Evolutionary conservation across 306 rosid species (phyloP), one percentile per base, ranked within the genome.

Genomic region (Luffa acutangula): DNA sequence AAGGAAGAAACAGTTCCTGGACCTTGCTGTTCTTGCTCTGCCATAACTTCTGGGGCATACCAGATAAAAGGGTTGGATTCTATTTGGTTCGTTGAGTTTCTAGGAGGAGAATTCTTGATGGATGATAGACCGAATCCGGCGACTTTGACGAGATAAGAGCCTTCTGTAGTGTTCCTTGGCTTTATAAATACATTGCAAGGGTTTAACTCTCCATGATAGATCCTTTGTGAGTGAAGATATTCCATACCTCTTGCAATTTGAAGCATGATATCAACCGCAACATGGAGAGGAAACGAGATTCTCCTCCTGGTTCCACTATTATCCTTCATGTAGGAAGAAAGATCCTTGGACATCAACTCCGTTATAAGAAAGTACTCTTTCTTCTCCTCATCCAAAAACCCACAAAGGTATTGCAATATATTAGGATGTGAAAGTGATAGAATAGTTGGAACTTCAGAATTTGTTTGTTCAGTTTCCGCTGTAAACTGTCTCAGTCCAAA

Each of bases 231-330:
- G 81, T 96, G 98, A 7, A 96, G 93, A 42, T 91, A 88, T 67
- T 91, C 96, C 84, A 93, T 89, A 58, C 97, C 98, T 82, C 98
- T 87, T 0, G 98, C 96, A 77, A 96, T 91, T 78, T 96, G 99
- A 83, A 96, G 97, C 98, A 96, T 93, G 78, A 96, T 84, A 86
- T 96, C 99, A 70, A 90, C 93, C 62, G 88, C 83, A 36, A 90
- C 96, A 4, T 93, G 88, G 31, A 91, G 80, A 18, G 99, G 86
- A 82, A 93, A 89, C 81, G 93, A 43, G 80, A 88, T 65, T 85
- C 81, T 89, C 65, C 97, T 89, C 90, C 97, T 91, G 2, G 91
- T 88, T 37, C 98, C 91, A 34, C 78, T 80, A 15, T 88, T 93
- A 80, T 96, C 99, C 81, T 83, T 96, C 93, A 93, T 84, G 80